These are phyloP conservation scores for Pisolithus tinctorius DNA, from an alignment of 768 basidiomycete genomes.

Conservation along the genomic window DNA sequence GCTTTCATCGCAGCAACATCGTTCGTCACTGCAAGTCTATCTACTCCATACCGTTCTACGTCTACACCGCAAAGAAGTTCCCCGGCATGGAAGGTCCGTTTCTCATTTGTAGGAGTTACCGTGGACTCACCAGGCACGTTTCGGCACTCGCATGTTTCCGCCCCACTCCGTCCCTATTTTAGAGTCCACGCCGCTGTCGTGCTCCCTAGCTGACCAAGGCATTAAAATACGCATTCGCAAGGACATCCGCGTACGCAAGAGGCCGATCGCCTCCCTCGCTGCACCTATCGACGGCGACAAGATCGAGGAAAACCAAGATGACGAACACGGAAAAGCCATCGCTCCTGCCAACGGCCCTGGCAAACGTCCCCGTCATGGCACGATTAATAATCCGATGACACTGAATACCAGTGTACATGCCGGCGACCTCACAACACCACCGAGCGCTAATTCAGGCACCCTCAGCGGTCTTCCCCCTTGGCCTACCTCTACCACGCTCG, in stretches of 20 bases:
- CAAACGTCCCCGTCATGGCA: constrained; percentile 26
- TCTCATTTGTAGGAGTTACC: neutral
- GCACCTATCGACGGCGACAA: constrained; percentile 12
- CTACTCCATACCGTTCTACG: constrained; percentile 84
- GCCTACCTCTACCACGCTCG: constrained; percentile 21
- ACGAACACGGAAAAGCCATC: constrained; percentile 10
- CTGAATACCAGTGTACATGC: constrained; percentile 1
- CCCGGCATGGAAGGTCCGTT: constrained; percentile 88
- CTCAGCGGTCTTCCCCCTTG: constrained; percentile 27
- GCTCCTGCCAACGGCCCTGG: constrained; percentile 5
- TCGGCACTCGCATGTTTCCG: no score
- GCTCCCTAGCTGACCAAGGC: constrained; percentile 89
- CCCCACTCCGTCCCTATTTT: neutral
- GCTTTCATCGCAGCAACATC: constrained; percentile 46
- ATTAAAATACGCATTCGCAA: constrained; percentile 94
- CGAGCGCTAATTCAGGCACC: constrained; percentile 14
- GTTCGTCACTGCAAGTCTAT: constrained; percentile 90
- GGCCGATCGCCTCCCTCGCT: constrained; percentile 39
- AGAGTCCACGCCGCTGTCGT: constrained; percentile 88
- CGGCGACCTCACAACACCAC: constrained; percentile 12
- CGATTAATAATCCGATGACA: constrained; percentile 17
- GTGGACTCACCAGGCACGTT: neutral
- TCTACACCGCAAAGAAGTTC: constrained; percentile 95
- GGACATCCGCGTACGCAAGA: constrained; percentile 79
- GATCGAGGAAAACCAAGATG: constrained; percentile 23